phyloP scores from a whole-genome alignment of 2,329 filamentous ascomycete species.

The Raffaelea albimanens region DNA sequence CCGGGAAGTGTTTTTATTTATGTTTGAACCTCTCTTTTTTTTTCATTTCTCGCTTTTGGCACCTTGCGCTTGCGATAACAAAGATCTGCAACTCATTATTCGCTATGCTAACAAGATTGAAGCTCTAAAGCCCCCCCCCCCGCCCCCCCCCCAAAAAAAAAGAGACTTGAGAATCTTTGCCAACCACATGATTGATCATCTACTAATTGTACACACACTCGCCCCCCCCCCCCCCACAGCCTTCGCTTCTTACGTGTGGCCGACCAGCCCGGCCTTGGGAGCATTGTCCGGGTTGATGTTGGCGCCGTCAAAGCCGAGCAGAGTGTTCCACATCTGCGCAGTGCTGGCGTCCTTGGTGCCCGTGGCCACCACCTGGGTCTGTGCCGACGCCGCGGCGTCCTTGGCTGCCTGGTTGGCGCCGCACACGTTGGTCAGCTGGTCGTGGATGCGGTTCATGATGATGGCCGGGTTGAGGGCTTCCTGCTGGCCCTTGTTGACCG shows the following conservation, averaged over 20 bases:
- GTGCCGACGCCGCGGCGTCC: constrained; percentile 39
- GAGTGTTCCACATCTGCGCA: constrained; percentile 29
- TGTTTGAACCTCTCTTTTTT: too few species aligned
- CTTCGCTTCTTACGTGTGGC: constrained; percentile 21
- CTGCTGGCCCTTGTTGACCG: constrained; percentile 51
- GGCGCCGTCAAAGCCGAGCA: constrained; percentile 28
- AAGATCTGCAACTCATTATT: too few species aligned
- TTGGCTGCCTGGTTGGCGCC: constrained; percentile 51
- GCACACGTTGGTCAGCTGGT: constrained; percentile 60
- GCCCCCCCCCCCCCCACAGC: background rate
- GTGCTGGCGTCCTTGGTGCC: constrained; percentile 26
- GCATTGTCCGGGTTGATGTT: constrained; percentile 29
- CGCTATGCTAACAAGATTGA: too few species aligned
- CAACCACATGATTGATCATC: too few species aligned
- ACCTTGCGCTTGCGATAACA: too few species aligned
- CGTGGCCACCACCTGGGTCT: constrained; percentile 26
- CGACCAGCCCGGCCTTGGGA: constrained; percentile 25
- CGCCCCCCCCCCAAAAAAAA: too few species aligned
- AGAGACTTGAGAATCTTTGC: too few species aligned
- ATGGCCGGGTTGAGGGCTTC: constrained; percentile 64
- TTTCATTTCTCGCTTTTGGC: too few species aligned
- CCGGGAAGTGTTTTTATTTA: too few species aligned
- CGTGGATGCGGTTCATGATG: constrained; percentile 64
- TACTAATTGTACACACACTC: too few species aligned
- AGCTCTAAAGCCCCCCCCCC: too few species aligned